phyloP scores from a whole-genome alignment of 1,284 basidiomycete species.

The Ceratobasidium sp. region DNA sequence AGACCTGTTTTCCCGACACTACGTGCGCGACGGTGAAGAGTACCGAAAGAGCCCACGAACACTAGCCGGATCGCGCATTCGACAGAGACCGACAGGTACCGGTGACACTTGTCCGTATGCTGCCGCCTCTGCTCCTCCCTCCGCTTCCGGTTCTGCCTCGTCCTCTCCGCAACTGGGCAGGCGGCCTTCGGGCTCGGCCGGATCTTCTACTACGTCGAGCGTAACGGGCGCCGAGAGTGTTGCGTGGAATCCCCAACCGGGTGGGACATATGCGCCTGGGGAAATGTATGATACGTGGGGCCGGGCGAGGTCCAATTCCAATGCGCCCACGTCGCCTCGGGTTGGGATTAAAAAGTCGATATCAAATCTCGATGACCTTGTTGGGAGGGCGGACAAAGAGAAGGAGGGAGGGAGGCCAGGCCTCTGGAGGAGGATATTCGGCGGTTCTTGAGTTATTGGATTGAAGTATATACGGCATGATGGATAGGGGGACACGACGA shows the following conservation, averaged over 20 bases:
- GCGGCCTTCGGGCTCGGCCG: not conserved
- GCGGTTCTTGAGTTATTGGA: not conserved
- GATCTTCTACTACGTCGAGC: conserved; percentile 1
- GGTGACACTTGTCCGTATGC: conserved; percentile 7
- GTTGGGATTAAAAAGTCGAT: conserved; percentile 12
- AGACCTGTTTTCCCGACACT: conserved; percentile 37
- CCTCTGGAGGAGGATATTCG: conserved; percentile 34
- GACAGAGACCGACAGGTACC: not conserved
- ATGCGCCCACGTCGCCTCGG: not conserved
- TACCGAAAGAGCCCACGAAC: conserved; percentile 14
- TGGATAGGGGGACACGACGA: not conserved
- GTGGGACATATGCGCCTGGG: conserved; percentile 1
- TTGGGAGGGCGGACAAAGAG: not conserved
- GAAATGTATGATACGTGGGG: conserved; percentile 18
- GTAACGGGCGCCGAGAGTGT: conserved; percentile 34
- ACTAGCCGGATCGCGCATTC: conserved; percentile 22
- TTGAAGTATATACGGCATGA: not conserved
- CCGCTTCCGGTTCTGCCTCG: not conserved
- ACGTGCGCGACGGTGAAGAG: conserved; percentile 34
- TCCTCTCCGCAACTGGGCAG: not conserved
- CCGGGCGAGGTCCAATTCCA: not conserved
- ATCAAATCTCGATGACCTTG: conserved; percentile 7
- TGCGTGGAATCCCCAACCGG: conserved; percentile 26
- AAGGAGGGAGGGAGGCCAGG: conserved; percentile 1
- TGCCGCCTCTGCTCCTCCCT: not conserved